Evolutionary conservation across 179 eudicot species (phyloP).

Genomic region (Heliamphora pulchella): DNA sequence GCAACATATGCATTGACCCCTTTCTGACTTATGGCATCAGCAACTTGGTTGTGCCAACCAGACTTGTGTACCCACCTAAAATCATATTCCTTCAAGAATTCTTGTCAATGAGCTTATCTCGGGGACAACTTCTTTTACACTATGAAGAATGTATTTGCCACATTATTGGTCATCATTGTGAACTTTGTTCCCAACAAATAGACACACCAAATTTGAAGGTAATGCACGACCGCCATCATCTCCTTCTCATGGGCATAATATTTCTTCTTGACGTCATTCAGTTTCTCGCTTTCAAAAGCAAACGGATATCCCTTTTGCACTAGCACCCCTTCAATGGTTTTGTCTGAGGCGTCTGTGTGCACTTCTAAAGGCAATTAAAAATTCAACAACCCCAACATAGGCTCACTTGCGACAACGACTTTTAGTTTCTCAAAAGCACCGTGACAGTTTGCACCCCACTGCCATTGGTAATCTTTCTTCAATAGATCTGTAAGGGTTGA

Average conservation of each 20-base stretch:
- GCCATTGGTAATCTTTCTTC: background rate
- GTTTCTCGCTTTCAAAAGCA: slow-evolving; percentile 7
- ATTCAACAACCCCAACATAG: background rate
- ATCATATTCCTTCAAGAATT: too few species aligned
- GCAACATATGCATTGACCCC: background rate
- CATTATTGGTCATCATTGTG: slow-evolving; percentile 2
- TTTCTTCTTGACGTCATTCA: background rate
- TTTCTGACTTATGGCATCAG: background rate
- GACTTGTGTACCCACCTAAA: too few species aligned
- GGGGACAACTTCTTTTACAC: background rate
- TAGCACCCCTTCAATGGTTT: background rate
- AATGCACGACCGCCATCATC: slow-evolving; percentile 5
- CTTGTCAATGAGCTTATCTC: background rate
- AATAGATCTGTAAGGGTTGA: background rate
- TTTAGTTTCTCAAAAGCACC: slow-evolving; percentile 8
- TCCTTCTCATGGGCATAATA: slow-evolving; percentile 10
- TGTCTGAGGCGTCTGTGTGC: slow-evolving; percentile 11
- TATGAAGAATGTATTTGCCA: background rate
- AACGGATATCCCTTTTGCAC: background rate
- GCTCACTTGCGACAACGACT: background rate
- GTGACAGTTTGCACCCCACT: background rate
- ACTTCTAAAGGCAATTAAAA: background rate
- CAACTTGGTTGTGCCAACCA: too few species aligned
- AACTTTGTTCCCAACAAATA: background rate
- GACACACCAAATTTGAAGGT: background rate